A percentile compares a stretch with the other conserved stretches of the same genome.
These are phyloP conservation scores for Lactarius sp. DNA, from an alignment of 768 basidiomycete genomes.

Conservation along the genomic window DNA sequence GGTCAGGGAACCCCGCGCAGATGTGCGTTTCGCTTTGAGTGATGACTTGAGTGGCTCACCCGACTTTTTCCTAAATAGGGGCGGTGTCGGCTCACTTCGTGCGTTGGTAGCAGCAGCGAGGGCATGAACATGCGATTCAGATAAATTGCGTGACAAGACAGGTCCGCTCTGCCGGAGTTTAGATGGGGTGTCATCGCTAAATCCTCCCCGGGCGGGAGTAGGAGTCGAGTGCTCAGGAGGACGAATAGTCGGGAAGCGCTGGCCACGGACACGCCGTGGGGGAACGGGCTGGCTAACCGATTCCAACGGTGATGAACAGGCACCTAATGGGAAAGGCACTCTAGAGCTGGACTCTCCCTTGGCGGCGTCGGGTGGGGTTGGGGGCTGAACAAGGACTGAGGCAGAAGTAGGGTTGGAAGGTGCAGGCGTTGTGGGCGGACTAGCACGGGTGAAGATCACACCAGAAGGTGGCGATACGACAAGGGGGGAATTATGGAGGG, in stretches of 20 bases:
- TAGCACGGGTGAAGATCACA: slow-evolving; percentile 21
- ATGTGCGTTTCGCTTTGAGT: slow-evolving; percentile 62
- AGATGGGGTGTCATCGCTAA: slow-evolving; percentile 16
- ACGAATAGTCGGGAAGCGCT: slow-evolving; percentile 27
- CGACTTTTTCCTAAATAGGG: slow-evolving; percentile 80
- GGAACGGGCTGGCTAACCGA: slow-evolving; percentile 29
- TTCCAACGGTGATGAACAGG: slow-evolving; percentile 24
- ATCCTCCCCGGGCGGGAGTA: slow-evolving; percentile 34
- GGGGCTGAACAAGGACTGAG: slow-evolving; percentile 29
- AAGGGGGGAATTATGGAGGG: slow-evolving; percentile 22
- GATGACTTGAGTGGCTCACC: slow-evolving; percentile 92
- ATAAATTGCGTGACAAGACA: slow-evolving; percentile 17
- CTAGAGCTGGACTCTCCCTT: slow-evolving; percentile 13
- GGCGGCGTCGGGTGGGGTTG: slow-evolving; percentile 23
- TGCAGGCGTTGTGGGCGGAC: slow-evolving; percentile 11
- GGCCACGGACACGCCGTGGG: slow-evolving; percentile 31
- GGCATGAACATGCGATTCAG: slow-evolving; percentile 23
- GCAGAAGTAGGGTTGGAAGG: not conserved
- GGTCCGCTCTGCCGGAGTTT: not conserved
- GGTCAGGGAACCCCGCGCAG: slow-evolving; percentile 44
- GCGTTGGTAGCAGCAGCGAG: slow-evolving; percentile 14
- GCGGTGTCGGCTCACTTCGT: not conserved
- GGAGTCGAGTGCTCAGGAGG: slow-evolving; percentile 43
- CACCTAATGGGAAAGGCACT: slow-evolving; percentile 19
- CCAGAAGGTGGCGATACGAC: slow-evolving; percentile 8